Conservation (phyloP, 2,329 filamentous ascomycete species). For the Chaetomium olivaceum region DNA sequence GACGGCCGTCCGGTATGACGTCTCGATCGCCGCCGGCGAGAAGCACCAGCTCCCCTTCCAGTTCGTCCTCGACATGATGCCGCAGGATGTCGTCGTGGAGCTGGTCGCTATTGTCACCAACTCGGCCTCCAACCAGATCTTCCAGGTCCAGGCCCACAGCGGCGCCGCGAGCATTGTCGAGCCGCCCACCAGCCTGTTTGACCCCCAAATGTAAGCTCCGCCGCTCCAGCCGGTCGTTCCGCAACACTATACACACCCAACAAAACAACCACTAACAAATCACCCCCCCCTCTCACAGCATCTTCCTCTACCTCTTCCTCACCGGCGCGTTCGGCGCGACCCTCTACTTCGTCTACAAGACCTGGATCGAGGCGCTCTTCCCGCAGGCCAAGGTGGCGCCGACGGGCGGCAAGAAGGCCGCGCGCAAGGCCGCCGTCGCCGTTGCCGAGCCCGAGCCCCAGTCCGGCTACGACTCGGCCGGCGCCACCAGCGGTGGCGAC, state of each 20-base stretch:
- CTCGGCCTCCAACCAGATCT: constrained; percentile 61
- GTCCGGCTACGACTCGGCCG: constrained; percentile 69
- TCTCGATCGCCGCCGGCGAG: constrained; percentile 73
- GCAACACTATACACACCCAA: constrained; percentile 47
- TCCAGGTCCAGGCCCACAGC: constrained; percentile 78
- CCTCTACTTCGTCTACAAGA: constrained; percentile 96
- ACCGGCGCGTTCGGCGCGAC: constrained; percentile 74
- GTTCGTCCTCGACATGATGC: constrained; percentile 89
- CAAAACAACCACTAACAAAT: constrained; percentile 3
- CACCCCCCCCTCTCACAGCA: constrained; percentile 52
- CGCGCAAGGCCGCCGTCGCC: constrained; percentile 60
- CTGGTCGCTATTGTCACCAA: constrained; percentile 73
- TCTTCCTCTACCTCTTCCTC: constrained; percentile 97
- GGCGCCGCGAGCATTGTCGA: constrained; percentile 85
- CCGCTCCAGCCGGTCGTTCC: not conserved
- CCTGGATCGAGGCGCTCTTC: constrained; percentile 95
- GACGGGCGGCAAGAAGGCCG: constrained; percentile 58
- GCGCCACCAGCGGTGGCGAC: constrained; percentile 65
- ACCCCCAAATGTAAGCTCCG: constrained; percentile 82
- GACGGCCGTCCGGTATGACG: constrained; percentile 71
- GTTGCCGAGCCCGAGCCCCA: constrained; percentile 56
- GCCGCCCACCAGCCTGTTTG: constrained; percentile 85
- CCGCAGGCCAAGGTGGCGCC: constrained; percentile 63
- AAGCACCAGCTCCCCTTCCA: constrained; percentile 76
- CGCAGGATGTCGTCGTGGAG: constrained; percentile 80